These are phyloP conservation scores for Aureobasidium uvarum DNA, from an alignment of 2,329 filamentous ascomycete genomes.

Conservation along the genomic window DNA sequence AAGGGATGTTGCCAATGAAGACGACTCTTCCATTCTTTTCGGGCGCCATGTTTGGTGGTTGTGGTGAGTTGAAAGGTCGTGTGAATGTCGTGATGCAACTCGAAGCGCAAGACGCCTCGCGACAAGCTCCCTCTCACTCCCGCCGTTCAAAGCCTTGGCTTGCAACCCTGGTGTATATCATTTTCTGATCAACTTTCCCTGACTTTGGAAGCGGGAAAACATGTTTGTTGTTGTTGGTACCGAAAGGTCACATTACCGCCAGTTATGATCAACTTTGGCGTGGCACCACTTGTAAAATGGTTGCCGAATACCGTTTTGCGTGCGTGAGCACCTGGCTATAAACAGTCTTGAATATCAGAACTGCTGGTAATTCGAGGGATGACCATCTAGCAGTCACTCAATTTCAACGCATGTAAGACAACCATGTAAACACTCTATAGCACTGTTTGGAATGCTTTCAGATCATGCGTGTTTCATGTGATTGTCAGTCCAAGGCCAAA, in stretches of 20 bases:
- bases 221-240: background rate
- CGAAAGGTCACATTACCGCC: background rate
- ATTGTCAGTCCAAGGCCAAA: background rate
- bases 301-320: background rate
- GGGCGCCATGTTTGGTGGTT: conserved; percentile 47
- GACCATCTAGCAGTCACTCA: no score
- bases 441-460: background rate
- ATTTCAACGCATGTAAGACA: no score
- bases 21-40: conserved; percentile 76
- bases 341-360: no score
- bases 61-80: background rate
- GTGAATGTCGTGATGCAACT: conserved; percentile 1
- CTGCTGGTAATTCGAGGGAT: no score
- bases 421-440: background rate
- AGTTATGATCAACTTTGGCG: background rate
- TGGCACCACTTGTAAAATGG: background rate
- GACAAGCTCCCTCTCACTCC: conserved; percentile 2
- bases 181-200: background rate
- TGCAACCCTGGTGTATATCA: background rate
- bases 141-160: conserved; percentile 10
- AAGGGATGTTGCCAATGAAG: conserved; percentile 84
- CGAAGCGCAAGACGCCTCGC: background rate
- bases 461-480: background rate
- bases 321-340: no score
- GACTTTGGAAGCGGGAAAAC: background rate